phyloP scores from a whole-genome alignment of 192 early-diverging fungal genomes.

The Umbelopsis isabellina region DNA sequence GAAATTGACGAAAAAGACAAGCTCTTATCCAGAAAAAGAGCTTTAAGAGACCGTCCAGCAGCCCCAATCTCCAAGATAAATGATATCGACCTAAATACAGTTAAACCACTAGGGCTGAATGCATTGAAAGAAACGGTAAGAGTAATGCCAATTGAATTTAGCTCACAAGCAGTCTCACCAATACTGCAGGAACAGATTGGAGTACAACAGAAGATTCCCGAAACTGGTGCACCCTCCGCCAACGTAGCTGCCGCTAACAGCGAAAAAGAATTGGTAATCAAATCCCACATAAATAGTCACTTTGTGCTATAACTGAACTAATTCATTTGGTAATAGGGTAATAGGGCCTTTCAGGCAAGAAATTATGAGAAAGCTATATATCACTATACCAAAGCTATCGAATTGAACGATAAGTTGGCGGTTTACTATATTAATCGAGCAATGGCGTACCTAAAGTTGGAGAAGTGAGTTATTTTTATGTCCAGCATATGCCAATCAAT shows the following conservation, averaged over 20 bases:
- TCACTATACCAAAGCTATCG: slow-evolving; percentile 68
- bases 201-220: slow-evolving; percentile 1
- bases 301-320: neutral
- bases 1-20: slow-evolving; percentile 30
- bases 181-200: neutral
- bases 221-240: neutral
- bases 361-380: slow-evolving; percentile 59
- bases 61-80: neutral
- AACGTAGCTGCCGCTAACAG: neutral
- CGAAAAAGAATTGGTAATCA: slow-evolving; percentile 31
- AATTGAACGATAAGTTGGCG: slow-evolving; percentile 59
- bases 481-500: neutral
- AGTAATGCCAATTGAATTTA: slow-evolving; percentile 1
- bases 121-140: slow-evolving; percentile 6
- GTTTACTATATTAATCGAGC: slow-evolving; percentile 76
- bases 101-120: slow-evolving; percentile 9
- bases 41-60: slow-evolving; percentile 27
- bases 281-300: too few species aligned
- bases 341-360: slow-evolving; percentile 59
- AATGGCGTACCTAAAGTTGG: slow-evolving; percentile 79
- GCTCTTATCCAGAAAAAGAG: slow-evolving; percentile 24
- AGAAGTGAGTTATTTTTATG: slow-evolving; percentile 45
- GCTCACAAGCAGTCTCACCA: neutral
- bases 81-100: neutral
- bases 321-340: slow-evolving; percentile 49